Evolutionary conservation across 108 stramenopile species (phyloP).

Genomic region (Asterionellopsis glacialis): DNA sequence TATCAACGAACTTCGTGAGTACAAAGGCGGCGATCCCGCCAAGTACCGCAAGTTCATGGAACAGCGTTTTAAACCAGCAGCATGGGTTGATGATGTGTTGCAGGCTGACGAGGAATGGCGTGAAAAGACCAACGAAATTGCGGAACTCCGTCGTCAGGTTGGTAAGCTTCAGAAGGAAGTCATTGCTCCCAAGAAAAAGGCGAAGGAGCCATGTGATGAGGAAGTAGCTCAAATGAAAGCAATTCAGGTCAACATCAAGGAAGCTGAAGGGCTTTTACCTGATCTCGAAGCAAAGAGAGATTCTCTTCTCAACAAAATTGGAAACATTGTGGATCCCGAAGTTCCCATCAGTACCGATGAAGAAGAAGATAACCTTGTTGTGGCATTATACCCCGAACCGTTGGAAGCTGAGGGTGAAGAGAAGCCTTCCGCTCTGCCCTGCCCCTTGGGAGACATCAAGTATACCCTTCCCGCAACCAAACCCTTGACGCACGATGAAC

Average conservation of each 20-base stretch:
- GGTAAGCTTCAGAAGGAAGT: conserved; percentile 89
- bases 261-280: conserved; percentile 62
- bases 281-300: conserved; percentile 54
- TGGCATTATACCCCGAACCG: conserved; percentile 65
- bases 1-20: conserved; percentile 91
- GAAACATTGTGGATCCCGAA: conserved; percentile 95
- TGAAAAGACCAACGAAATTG: conserved; percentile 59
- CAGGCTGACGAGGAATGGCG: conserved; percentile 92
- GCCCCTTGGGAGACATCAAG: conserved; percentile 40
- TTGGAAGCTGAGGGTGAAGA: conserved; percentile 52
- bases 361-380: conserved; percentile 91
- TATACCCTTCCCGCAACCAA: conserved; percentile 82
- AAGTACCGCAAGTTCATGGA: conserved; percentile 78
- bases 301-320: conserved; percentile 80
- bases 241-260: conserved; percentile 71
- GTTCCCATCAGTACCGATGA: conserved; percentile 94
- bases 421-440: conserved; percentile 54
- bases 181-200: conserved; percentile 93
- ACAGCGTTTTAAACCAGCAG: conserved; percentile 82
- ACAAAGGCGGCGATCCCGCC: conserved; percentile 93
- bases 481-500: conserved; percentile 94
- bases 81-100: conserved; percentile 89
- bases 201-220: conserved; percentile 79
- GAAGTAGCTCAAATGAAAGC: conserved; percentile 86
- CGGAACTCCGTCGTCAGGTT: conserved; percentile 74